Evolutionary conservation across 495 filamentous ascomycete species (phyloP), one percentile per base, ranked within the genome.

Genomic region (Penicillium taxi): DNA sequence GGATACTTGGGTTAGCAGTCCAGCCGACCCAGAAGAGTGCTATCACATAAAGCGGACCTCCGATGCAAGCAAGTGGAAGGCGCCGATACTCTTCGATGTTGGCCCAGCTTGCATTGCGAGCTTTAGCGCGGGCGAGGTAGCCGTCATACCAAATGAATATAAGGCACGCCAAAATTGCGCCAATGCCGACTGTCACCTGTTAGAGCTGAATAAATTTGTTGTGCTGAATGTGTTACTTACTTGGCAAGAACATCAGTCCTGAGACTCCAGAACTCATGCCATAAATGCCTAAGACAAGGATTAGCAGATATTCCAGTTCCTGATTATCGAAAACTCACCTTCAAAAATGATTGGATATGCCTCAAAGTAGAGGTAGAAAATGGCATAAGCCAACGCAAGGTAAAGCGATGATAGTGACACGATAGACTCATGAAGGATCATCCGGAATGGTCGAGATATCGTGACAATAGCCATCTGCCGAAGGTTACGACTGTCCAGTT

Each of bases 331-430:
- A 1, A n/a, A 40, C 48, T 13, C 11, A 53, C 52, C 70, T 55
- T 74, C 57, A 51, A 80, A 84, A 26, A 82, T 78, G 9, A 83
- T 61, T 2, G 81, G 81, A 49, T 74, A 84, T 8, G 75, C 73
- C 38, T 83, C 72, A 35, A 86, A 84, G 43, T 75, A 82, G 33
- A 86, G 75, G 54, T 84, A 86, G 55, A 86, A 87, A 21, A 87
- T 81, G 5, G 74, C 74, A 53, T 86, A 86, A 35, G 75, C 66
- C 9, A 84, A 57, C 0, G 77, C 68, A 9, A 84, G 66, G 57
- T 85, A 88, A 17, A 84, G 55, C 38, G 78, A 86, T 1, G 67
- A 74, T 22, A 80, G 72, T 16, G 74, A 67, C 13, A 87, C 76
- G 18, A 86, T 69, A 5, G 72, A 70, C 53, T 86, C 82, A 14